Percentiles rank a stretch among this genome's conserved stretches.
Conservation (phyloP, 768 basidiomycete genomes). For the Imleria badia region DNA sequence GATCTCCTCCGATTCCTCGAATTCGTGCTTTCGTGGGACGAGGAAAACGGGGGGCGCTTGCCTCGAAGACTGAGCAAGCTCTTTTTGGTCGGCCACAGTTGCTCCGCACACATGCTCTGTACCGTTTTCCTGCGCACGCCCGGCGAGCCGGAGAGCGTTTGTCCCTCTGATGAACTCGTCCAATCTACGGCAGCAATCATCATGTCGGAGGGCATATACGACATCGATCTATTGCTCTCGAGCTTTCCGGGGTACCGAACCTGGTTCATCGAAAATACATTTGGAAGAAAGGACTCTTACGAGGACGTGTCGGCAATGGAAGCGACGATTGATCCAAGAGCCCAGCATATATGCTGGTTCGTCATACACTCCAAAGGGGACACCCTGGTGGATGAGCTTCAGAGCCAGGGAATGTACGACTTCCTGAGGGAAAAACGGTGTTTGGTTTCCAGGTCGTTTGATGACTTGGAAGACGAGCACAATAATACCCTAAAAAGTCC, state of each 20-base stretch:
- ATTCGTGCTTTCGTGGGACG: conserved; percentile 50
- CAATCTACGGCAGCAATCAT: conserved; percentile 52
- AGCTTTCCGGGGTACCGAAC: conserved; percentile 65
- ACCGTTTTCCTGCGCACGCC: conserved; percentile 63
- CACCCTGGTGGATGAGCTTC: conserved; percentile 58
- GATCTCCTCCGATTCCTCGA: conserved; percentile 64
- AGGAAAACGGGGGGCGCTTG: conserved; percentile 10
- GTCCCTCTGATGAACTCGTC: conserved; percentile 45
- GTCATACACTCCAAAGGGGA: conserved; percentile 76
- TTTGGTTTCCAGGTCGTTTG: conserved; percentile 36
- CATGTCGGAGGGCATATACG: conserved; percentile 77
- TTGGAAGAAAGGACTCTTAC: conserved; percentile 54
- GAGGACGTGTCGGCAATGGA: conserved; percentile 44
- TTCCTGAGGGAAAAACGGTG: conserved; percentile 42
- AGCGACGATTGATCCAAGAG: conserved; percentile 38
- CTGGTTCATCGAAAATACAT: conserved; percentile 69
- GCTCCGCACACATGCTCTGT: conserved; percentile 76
- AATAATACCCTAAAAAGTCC: conserved; percentile 46
- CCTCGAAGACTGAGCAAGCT: conserved; percentile 44
- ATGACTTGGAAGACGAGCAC: conserved; percentile 50
- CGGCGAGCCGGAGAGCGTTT: conserved; percentile 26
- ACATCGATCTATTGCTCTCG: conserved; percentile 61
- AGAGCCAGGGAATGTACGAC: conserved; percentile 59
- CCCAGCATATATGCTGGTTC: conserved; percentile 55
- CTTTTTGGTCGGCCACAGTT: conserved; percentile 76